A percentile compares a stretch with the other conserved stretches of the same genome.
Conservation (phyloP, 1,284 basidiomycete genomes). For the Peniophora sp. region DNA sequence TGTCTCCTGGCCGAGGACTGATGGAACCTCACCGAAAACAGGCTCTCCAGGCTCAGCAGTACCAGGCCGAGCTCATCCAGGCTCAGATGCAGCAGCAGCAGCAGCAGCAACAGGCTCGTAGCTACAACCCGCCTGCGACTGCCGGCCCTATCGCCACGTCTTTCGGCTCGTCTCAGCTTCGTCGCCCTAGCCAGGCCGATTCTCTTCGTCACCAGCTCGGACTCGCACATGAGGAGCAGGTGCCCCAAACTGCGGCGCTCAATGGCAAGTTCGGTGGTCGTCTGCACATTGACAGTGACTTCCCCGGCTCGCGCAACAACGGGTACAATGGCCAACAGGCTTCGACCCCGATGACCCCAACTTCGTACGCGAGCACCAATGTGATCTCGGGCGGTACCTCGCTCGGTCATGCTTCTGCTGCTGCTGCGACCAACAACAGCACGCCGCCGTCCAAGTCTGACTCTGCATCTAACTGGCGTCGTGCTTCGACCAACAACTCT, state of each 20-base stretch:
- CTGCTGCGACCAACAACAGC: conserved; percentile 22
- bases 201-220: conserved; percentile 52
- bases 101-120: conserved; percentile 30
- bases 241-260: conserved; percentile 73
- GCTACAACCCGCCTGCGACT: conserved; percentile 52
- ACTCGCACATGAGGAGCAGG: conserved; percentile 41
- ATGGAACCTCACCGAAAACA: conserved; percentile 10
- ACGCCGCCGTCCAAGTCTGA: conserved; percentile 62
- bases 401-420: conserved; percentile 44
- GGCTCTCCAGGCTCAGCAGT: conserved; percentile 52
- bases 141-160: conserved; percentile 56
- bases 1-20: conserved; percentile 6
- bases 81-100: conserved; percentile 26
- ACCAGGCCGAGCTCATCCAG: conserved; percentile 46
- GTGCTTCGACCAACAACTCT: conserved; percentile 60
- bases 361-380: conserved; percentile 38
- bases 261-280: conserved; percentile 71
- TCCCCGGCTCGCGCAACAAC: conserved; percentile 4
- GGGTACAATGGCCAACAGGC: conserved; percentile 28
- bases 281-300: conserved; percentile 32
- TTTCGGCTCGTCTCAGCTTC: conserved; percentile 57
- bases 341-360: conserved; percentile 31
- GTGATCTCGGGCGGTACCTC: conserved; percentile 66
- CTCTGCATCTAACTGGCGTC: conserved; percentile 67
- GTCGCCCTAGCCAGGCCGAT: conserved; percentile 60